Evolutionary conservation across 495 filamentous ascomycete genomes (phyloP), one percentile per base, ranked within the genome.

Genomic region (Neurospora sp.): DNA sequence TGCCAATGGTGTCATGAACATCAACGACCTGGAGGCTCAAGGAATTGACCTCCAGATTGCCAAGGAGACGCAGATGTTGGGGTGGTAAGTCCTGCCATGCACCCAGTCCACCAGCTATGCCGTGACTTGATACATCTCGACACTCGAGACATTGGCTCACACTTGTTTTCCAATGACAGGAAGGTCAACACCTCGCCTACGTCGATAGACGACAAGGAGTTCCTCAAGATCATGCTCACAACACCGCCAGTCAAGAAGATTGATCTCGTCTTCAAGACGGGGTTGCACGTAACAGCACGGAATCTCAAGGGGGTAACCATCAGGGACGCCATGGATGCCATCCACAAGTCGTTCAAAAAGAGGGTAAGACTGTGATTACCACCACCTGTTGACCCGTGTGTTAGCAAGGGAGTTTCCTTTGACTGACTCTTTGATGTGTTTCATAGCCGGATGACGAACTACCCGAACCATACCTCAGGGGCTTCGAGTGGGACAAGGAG

Each of bases 401-500:
- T 41, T 74, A 62, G 27, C 31, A 38, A 69, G 18, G 14, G 31
- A 39, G 18, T 23, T 44, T 48, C 18, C 1, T 70, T 66, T 66
- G 27, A 46, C 39, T 70, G 35, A 70, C 72, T 39, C 59, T 70
- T 39, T 48, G 40, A 41, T 39, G 6, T 66, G 54, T 16, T 16
- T 31, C 23, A 48, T 78, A 97, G 94, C 89, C 92, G 71, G 94
- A 97, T 77, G 94, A 97, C 79, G 94, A 97, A 79, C 85, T 97
- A 70, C 89, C 93, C 18, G 84, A 88, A 72, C 92, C 94, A 76
- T 90, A 93, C 86, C 89, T 97, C 75, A 90, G 90, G 75, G 94
- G 94, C 73, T 97, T 97, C 86, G 94, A 97, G 85, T 97, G 94
- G 93, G 91, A 95, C 82, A 91, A 93, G 81, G 92, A 96, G 76